These are phyloP conservation scores for Barnettozyma botsteinii DNA, from an alignment of 805 yeast genomes.

Conservation along the genomic window DNA sequence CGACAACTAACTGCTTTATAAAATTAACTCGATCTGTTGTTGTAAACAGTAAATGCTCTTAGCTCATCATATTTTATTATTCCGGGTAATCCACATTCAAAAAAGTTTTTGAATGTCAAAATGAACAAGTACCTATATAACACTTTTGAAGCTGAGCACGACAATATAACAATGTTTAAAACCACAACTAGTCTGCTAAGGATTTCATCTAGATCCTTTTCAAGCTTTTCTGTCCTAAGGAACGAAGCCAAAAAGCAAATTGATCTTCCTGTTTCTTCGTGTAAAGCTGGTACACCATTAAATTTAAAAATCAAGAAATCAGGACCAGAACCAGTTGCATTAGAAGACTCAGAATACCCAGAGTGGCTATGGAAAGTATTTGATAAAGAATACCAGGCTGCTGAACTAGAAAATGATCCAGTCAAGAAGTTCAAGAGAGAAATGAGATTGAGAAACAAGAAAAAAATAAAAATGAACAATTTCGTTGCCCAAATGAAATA, in stretches of 20 bases:
- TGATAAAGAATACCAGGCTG: conserved; percentile 57
- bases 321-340: conserved; percentile 85
- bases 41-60: too few species aligned
- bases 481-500: conserved; percentile 49
- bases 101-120: too few species aligned
- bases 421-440: conserved; percentile 63
- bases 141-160: too few species aligned
- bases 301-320: conserved; percentile 68
- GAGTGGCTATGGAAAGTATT: conserved; percentile 89
- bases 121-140: too few species aligned
- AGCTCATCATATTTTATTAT: too few species aligned
- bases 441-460: conserved; percentile 62
- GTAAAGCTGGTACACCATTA: conserved; percentile 67
- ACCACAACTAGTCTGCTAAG: not conserved
- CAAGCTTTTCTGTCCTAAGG: not conserved
- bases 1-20: too few species aligned
- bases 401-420: conserved; percentile 52
- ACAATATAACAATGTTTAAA: conserved; percentile 6
- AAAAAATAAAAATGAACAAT: conserved; percentile 69
- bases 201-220: conserved; percentile 3
- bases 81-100: too few species aligned
- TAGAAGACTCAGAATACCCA: conserved; percentile 86
- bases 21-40: too few species aligned
- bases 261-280: conserved; percentile 34
- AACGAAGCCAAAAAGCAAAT: conserved; percentile 9